Conservation (phyloP, 768 basidiomycete species). For the Suillus alpinus region DNA sequence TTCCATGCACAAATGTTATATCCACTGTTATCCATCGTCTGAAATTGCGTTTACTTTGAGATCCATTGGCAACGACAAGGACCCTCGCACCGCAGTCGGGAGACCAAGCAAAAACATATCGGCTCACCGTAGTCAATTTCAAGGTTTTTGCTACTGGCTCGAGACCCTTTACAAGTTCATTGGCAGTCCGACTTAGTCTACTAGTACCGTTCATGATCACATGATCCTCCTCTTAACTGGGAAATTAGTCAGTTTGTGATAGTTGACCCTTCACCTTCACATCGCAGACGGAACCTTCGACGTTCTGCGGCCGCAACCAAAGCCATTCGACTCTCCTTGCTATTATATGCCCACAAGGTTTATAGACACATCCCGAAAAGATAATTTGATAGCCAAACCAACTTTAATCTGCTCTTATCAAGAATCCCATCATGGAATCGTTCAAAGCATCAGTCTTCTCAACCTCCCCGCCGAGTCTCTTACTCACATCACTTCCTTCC, state of each 20-base stretch:
- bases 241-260: neutral
- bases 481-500: slow-evolving; percentile 71
- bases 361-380: slow-evolving; percentile 39
- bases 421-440: slow-evolving; percentile 50
- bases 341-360: slow-evolving; percentile 71
- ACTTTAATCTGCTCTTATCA: slow-evolving; percentile 21
- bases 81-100: too few relatives aligned
- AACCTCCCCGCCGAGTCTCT: slow-evolving; percentile 68
- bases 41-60: neutral
- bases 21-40: neutral
- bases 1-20: neutral
- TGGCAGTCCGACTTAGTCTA: too few relatives aligned
- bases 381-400: slow-evolving; percentile 30
- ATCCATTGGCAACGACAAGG: too few relatives aligned
- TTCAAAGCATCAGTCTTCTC: slow-evolving; percentile 33
- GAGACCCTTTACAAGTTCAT: too few relatives aligned
- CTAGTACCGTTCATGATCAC: neutral
- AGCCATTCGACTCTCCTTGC: slow-evolving; percentile 9
- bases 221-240: neutral
- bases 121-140: too few relatives aligned
- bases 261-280: slow-evolving; percentile 7
- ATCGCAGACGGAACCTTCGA: slow-evolving; percentile 18
- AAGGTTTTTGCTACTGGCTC: too few relatives aligned
- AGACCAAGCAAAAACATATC: too few relatives aligned
- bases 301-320: slow-evolving; percentile 23